Evolutionary conservation across 495 filamentous ascomycete species (phyloP), one percentile per base, ranked within the genome.

Genomic region (Alectoria sarmentosa): DNA sequence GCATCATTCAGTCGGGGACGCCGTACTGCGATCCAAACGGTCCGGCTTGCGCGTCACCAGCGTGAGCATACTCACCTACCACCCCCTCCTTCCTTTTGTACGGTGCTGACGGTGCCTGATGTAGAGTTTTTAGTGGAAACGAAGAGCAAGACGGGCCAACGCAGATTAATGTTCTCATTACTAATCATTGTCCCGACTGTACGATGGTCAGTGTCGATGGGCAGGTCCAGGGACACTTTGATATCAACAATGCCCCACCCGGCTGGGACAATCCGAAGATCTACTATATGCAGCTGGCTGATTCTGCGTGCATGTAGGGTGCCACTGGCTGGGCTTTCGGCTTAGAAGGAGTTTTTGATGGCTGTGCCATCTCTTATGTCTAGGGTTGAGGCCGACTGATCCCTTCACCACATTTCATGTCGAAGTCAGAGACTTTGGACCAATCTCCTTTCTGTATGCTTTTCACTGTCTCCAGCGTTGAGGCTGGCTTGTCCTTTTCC

Each of bases 181-280:
- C 58, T 38, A 68, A 68, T 48, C 66, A 68, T 36, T 68, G 66
- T 37, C 41, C 58, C 30, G 49, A 68, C 55, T 68, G 66, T 23
- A 26, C 34, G 17, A 55, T 55, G 52, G 4, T 55, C 28, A 55
- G 10, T 10, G 52, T 55, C 17, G 13, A 6, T 1, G 52, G 52
- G 30, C 56, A 57, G 54, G 58, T 65, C 0, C 36, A 42, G 49
- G 63, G 59, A 14, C 66, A 68, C 6, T 61, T 68, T 48, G 66
- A 68, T 30, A 65, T 68, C 58, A 68, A 68, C 37, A 4, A 62
- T 0, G 48, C 58, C n/a, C 58, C 58, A 13, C 9, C 14, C 0
- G 63, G 63, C 3, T 68, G 66, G 66, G 23, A 65, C 26, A 68
- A 68, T 55, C 63, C 66, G 8, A 46, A 21, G 41, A 67, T 66